Conservation (phyloP, 1,284 basidiomycete species). For the Ganoderma lucidum region DNA sequence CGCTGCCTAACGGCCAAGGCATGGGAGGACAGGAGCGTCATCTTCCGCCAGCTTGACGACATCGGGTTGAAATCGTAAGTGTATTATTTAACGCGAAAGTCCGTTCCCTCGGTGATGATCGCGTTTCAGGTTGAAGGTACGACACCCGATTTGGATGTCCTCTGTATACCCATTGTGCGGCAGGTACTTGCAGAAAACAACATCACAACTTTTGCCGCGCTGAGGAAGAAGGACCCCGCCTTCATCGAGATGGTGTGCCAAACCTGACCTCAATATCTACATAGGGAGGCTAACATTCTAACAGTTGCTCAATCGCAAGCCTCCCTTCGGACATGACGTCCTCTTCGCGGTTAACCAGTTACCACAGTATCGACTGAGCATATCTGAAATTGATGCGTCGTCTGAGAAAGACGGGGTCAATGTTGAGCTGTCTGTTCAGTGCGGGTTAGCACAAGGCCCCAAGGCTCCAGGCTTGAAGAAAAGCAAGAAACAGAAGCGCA, state of each 20-base stretch:
- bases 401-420: conserved; percentile 57
- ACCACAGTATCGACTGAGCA: conserved; percentile 64
- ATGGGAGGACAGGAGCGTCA: conserved; percentile 85
- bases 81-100: background rate
- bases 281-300: background rate
- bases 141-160: background rate
- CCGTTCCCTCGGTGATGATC: too few species aligned
- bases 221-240: conserved; percentile 62
- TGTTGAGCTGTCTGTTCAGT: conserved; percentile 66
- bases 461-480: conserved; percentile 38
- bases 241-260: conserved; percentile 66
- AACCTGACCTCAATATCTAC: background rate
- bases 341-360: conserved; percentile 66
- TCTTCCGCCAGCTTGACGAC: conserved; percentile 81
- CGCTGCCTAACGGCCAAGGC: conserved; percentile 80
- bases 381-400: conserved; percentile 54
- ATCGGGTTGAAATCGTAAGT: conserved; percentile 88
- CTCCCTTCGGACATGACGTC: conserved; percentile 77
- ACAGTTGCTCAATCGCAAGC: conserved; percentile 76
- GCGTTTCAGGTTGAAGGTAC: conserved; percentile 60
- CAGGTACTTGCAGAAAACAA: conserved; percentile 80
- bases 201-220: conserved; percentile 64
- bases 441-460: conserved; percentile 51
- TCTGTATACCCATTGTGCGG: background rate
- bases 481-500: conserved; percentile 57